Percentiles rank a stretch among this genome's conserved stretches.
Conservation (phyloP, 73 alveolate species). For the Paramecium primaurelia region DNA sequence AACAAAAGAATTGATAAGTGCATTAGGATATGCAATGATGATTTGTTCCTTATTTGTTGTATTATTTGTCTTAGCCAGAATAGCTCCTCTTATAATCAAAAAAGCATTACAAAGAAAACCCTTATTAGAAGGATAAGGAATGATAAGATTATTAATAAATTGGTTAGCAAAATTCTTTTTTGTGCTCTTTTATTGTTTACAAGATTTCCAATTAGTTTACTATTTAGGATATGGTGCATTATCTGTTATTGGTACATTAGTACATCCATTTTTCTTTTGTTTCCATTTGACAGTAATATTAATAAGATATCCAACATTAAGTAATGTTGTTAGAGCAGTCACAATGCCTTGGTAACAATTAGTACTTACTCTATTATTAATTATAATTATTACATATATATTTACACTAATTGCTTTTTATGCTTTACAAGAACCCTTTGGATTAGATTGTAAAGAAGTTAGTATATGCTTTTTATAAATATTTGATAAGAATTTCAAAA, state of each 20-base stretch:
- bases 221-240: conserved; percentile 73
- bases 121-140: background rate
- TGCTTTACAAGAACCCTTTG: conserved; percentile 59
- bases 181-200: conserved; percentile 33
- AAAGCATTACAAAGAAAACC: conserved; percentile 29
- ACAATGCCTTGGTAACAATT: conserved; percentile 73
- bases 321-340: conserved; percentile 76
- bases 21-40: conserved; percentile 54
- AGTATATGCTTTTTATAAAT: conserved; percentile 66
- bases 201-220: conserved; percentile 65
- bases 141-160: background rate
- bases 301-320: conserved; percentile 70
- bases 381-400: conserved; percentile 68
- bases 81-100: conserved; percentile 55
- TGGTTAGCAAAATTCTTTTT: conserved; percentile 23
- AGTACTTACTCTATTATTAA: conserved; percentile 67
- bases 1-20: conserved; percentile 17
- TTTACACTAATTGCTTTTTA: conserved; percentile 64
- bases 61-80: conserved; percentile 43
- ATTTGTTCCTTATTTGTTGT: conserved; percentile 62
- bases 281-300: conserved; percentile 75
- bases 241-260: conserved; percentile 68
- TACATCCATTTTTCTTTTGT: conserved; percentile 77
- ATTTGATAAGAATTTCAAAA: conserved; percentile 75
- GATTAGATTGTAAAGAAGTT: conserved; percentile 61